A percentile compares a stretch with the other conserved stretches of the same genome.
These are phyloP conservation scores for Senna tora DNA, from an alignment of 306 rosid genomes.

Conservation along the genomic window DNA sequence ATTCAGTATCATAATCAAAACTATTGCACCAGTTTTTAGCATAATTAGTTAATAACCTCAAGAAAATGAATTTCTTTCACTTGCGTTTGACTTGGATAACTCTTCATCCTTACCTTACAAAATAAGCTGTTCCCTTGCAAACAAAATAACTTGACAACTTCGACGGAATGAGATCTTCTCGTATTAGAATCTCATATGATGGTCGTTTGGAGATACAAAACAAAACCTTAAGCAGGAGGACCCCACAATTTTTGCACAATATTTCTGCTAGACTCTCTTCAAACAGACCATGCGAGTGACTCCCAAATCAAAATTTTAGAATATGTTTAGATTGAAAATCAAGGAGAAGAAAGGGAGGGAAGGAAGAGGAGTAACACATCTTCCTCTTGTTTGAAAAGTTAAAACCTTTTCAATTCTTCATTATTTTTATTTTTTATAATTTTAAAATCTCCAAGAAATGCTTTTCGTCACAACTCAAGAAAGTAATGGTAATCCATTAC, in stretches of 20 bases:
- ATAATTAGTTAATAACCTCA: not conserved
- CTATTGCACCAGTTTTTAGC: not conserved
- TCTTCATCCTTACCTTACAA: not conserved
- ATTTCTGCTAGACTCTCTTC: not conserved
- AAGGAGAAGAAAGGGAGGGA: no score
- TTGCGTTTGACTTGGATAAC: not conserved
- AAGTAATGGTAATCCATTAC: not conserved
- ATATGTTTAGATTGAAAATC: no score
- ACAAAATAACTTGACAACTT: not conserved
- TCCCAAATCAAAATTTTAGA: not conserved
- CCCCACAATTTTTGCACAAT: not conserved
- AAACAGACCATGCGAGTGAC: not conserved
- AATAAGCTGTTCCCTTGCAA: no score
- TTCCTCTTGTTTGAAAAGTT: no score
- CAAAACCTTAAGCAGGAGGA: not conserved
- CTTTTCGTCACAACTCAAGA: not conserved
- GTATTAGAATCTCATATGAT: not conserved
- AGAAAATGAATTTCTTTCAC: not conserved
- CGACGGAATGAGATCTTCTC: not conserved
- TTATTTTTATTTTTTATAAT: no score
- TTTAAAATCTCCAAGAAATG: no score
- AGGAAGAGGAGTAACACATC: no score
- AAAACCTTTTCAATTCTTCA: no score
- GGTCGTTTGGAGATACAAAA: not conserved
- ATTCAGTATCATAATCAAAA: no score